phyloP scores from a whole-genome alignment of 73 alveolate species.

The Blepharisma japonicum region DNA sequence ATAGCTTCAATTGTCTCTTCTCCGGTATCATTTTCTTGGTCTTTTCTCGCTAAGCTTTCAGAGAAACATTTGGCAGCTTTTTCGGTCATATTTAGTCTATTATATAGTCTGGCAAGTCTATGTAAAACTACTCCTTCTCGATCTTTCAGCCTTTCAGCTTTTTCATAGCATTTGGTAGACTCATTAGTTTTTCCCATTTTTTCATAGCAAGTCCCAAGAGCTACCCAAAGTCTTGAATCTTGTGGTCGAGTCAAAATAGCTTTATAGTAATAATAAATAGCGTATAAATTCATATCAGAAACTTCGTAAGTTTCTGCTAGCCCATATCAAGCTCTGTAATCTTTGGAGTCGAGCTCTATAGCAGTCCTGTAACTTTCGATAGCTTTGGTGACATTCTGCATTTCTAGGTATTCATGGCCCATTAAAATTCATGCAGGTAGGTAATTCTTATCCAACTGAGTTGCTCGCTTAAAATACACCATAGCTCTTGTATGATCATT shows the following conservation, averaged over 20 bases:
- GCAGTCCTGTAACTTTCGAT: constrained; percentile 95
- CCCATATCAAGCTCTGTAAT: constrained; percentile 97
- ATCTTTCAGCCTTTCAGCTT: constrained; percentile 89
- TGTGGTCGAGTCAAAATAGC: constrained; percentile 93
- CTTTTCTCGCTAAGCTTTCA: constrained; percentile 83
- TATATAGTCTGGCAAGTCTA: constrained; percentile 91
- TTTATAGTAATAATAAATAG: constrained; percentile 87
- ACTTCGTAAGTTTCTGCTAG: constrained; percentile 92
- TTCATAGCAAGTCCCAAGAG: constrained; percentile 94
- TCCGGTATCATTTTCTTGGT: constrained; percentile 78
- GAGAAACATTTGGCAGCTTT: constrained; percentile 90
- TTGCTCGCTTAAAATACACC: constrained; percentile 90
- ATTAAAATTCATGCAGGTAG: constrained; percentile 94
- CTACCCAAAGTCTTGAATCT: constrained; percentile 97
- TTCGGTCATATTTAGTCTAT: constrained; percentile 74
- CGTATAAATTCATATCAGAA: constrained; percentile 91
- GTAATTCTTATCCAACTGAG: constrained; percentile 84
- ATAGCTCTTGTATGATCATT: constrained; percentile 96
- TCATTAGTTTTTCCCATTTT: constrained; percentile 86
- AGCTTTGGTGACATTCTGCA: constrained; percentile 95
- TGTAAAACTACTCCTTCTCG: constrained; percentile 94
- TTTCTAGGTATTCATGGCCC: constrained; percentile 98
- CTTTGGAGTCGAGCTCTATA: constrained; percentile 94
- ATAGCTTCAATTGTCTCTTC: constrained; percentile 88
- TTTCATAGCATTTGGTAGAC: constrained; percentile 95